These are phyloP conservation scores for Neopestalotiopsis sp. DNA, from an alignment of 2,329 filamentous ascomycete genomes.

Conservation along the genomic window DNA sequence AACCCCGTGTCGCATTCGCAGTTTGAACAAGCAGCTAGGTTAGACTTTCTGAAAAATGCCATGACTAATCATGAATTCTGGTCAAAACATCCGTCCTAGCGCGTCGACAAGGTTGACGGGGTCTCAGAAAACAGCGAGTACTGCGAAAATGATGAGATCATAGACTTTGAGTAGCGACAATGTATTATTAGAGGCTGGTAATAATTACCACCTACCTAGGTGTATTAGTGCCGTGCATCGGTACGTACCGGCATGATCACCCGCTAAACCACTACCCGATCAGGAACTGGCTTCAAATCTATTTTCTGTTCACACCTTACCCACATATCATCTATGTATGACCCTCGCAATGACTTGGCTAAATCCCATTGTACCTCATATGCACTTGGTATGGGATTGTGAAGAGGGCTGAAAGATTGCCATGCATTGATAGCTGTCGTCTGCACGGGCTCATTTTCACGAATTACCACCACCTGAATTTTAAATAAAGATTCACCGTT, in stretches of 20 bases:
- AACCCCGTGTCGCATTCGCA: neutral
- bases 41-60: neutral
- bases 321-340: neutral
- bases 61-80: neutral
- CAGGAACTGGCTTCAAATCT: neutral
- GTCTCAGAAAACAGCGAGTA: conserved; percentile 10
- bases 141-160: conserved; percentile 20
- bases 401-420: neutral
- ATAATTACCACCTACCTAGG: no score
- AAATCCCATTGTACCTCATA: neutral
- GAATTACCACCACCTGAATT: no score
- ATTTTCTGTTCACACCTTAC: neutral
- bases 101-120: neutral
- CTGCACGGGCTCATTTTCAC: no score
- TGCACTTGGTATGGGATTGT: neutral
- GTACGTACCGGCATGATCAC: neutral
- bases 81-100: neutral
- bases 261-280: neutral
- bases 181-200: neutral
- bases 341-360: neutral
- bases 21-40: neutral
- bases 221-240: no score
- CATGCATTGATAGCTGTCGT: neutral
- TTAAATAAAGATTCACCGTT: no score
- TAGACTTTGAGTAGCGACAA: conserved; percentile 18